Base-by-base conservation (phyloP, 129 eudicot species). In the Chrysanthemum makinoi region DNA sequence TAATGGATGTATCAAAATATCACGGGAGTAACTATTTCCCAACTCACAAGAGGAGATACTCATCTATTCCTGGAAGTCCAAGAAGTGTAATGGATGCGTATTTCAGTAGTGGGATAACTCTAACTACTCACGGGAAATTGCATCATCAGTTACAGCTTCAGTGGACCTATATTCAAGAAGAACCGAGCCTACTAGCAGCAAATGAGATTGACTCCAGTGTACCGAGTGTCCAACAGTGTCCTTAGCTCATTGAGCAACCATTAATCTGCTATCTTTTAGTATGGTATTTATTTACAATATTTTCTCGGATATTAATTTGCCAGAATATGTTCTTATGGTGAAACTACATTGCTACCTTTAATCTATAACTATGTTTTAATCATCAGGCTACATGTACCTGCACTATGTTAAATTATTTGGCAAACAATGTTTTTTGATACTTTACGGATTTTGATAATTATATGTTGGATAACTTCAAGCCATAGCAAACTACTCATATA, bases 141-240 rank as follows among this genome's bases (percentile, higher is more conserved):
- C 81, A 48, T 80, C 86, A 59, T 80, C 87, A 1, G 79, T 79
- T 66, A 72, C 85, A 65, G 80, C 97, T 17, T 85, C 88, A 56
- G 91, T 4, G 94, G 87, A 78, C 80, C 86, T n/a, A 48, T 69
- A 28, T 77, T 83, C 33, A 92, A 92, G 87, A 89, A 85, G 80
- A 83, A 82, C 77, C 79, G 83, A 80, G 77, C 81, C 74, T 84
- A 79, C 57, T 89, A 86, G 30, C 91, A 82, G 75, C 87, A 72
- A 30, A 89, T 88, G 96, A 86, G 86, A 83, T 68, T 81, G 84
- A 51, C 84, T 71, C 82, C 86, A 44, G 63, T 83, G 70, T 83
- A 84, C 78, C 79, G 83, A 73, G 80, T 65, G 46, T 51, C 18
- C 17, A 51, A 15, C 15, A 51, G 16, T 51, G 56, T 51, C 56